Base-by-base conservation (phyloP, 805 yeast species). In the Brettanomyces naardenensis region DNA sequence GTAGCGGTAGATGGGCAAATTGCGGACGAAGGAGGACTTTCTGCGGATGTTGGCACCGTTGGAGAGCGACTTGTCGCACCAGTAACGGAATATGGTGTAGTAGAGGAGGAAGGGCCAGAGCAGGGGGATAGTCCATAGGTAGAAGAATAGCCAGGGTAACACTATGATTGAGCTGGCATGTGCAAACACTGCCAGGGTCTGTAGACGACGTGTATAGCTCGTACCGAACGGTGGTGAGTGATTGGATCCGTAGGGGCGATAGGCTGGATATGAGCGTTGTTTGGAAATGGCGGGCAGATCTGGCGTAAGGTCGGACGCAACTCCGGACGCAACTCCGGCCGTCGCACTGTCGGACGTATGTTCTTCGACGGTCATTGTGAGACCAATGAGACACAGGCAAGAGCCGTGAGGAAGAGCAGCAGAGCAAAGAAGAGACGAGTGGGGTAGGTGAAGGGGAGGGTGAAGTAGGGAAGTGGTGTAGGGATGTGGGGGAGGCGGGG, bases 141-240 rank as follows among this genome's bases (percentile, higher is more conserved):
- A 60, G 37, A 86, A 67, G 46, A 80, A 77, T 4, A 78, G 36
- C 6, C 75, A 62, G 2, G 72, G 57, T 34, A 79, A 68, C 1
- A 71, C 53, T 1, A 94, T 81, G 22, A 85, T 77, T 4, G 84
- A 70, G 14, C 85, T 66, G 2, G 81, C 72, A 58, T 87, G 95
- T 74, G 86, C 72, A 3, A 84, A 67, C 11, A 86, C 73, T 1
- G 77, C 76, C 4, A 80, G 49, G 1, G 90, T 85, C 46, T 87
- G 80, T 14, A 77, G 50, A 35, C 95, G 61, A 43, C 78, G 64
- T 20, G 59, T 51, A 36, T 72, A 47, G 1, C 90, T 85, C 3
- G 78, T 71, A 22, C n/a, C 9, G 14, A 57, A 61, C 36, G 68
- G 59, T 5, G 80, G 85, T 3, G 82, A 31, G 19, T 33, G 33